Percentiles rank a stretch among this genome's conserved stretches.
Evolutionary conservation across 306 rosid genomes (phyloP).

Genomic region (Mimosa bimucronata): DNA sequence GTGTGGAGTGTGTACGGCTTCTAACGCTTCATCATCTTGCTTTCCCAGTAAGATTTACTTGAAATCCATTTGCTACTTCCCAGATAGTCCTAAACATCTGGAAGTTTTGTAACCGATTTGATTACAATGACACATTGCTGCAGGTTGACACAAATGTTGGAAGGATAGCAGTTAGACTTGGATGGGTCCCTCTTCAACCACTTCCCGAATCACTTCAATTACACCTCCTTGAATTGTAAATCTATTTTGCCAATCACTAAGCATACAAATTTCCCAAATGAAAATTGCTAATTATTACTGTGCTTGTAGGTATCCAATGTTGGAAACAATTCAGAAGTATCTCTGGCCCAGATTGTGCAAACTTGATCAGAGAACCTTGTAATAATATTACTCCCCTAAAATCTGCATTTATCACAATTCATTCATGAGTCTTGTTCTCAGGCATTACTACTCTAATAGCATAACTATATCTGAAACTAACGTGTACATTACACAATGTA

Average conservation of each 20-base stretch:
- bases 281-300: slow-evolving; percentile 48
- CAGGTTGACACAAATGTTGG: slow-evolving; percentile 99
- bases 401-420: not conserved
- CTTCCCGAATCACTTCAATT: slow-evolving; percentile 89
- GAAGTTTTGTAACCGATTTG: slow-evolving; percentile 35
- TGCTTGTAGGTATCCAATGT: slow-evolving; percentile 78
- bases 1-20: slow-evolving; percentile 96
- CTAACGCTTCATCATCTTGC: slow-evolving; percentile 93
- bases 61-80: slow-evolving; percentile 22
- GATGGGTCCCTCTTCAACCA: slow-evolving; percentile 98
- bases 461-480: slow-evolving; percentile 45
- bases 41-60: slow-evolving; percentile 78
- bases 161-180: slow-evolving; percentile 96
- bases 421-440: not conserved
- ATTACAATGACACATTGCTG: slow-evolving; percentile 29
- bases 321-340: slow-evolving; percentile 90
- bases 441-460: slow-evolving; percentile 15
- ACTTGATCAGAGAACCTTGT: slow-evolving; percentile 91
- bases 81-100: slow-evolving; percentile 23
- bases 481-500: slow-evolving; percentile 43
- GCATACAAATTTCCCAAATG: slow-evolving; percentile 1
- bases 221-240: slow-evolving; percentile 90
- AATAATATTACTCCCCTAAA: slow-evolving; percentile 42
- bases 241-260: slow-evolving; percentile 22
- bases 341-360: slow-evolving; percentile 99